Evolutionary conservation across 148 eudicot genomes (phyloP).

Genomic region (Vaccinium vitisidaea): DNA sequence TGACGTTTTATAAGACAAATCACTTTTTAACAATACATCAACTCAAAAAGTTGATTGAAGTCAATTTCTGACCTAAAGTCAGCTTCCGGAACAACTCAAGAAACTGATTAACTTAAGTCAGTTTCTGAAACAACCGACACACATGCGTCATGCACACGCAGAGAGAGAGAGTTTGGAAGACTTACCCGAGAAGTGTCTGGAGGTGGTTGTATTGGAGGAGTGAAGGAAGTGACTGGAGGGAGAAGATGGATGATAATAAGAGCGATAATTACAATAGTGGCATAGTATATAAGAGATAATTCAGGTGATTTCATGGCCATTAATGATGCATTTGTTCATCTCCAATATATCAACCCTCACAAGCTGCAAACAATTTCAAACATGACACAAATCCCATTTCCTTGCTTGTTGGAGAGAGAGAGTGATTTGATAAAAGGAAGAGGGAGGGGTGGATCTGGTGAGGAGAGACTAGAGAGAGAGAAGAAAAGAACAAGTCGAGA

Average conservation of each 20-base stretch:
- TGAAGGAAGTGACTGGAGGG: conserved; percentile 38
- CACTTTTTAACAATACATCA: too few species aligned
- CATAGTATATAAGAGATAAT: conserved; percentile 6
- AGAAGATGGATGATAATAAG: conserved; percentile 19
- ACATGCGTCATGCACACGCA: too few species aligned
- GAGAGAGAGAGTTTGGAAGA: neutral
- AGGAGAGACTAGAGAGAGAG: neutral
- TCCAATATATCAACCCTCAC: neutral
- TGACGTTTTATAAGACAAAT: too few species aligned
- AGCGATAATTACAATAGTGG: neutral
- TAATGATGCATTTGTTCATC: conserved; percentile 14
- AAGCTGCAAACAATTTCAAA: neutral
- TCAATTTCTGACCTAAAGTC: too few species aligned
- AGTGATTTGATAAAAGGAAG: neutral
- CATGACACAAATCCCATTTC: neutral
- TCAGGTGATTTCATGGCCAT: conserved; percentile 29
- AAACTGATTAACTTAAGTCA: too few species aligned
- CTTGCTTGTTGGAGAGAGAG: neutral
- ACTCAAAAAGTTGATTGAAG: too few species aligned
- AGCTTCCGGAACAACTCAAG: too few species aligned
- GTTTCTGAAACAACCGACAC: too few species aligned
- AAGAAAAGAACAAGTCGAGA: neutral
- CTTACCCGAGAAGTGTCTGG: conserved; percentile 45
- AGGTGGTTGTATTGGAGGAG: conserved; percentile 1
- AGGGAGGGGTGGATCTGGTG: neutral